These are phyloP conservation scores for Kodamaea leandrae DNA, from an alignment of 805 yeast genomes.

Conservation along the genomic window DNA sequence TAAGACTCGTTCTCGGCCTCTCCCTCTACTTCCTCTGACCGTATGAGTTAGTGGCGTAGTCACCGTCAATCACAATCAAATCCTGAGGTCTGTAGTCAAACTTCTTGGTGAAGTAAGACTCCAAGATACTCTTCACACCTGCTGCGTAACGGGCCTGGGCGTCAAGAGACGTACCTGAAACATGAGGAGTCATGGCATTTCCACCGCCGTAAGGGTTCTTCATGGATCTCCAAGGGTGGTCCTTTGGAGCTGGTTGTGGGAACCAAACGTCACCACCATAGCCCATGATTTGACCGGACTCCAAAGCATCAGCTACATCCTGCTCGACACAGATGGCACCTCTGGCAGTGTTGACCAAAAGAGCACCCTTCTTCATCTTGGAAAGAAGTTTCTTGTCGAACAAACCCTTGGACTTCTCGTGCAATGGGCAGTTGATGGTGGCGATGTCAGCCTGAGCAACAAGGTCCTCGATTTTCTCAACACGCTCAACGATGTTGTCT, in stretches of 20 bases:
- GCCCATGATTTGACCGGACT: conserved; percentile 67
- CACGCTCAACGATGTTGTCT: conserved; percentile 58
- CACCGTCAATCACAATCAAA: conserved; percentile 66
- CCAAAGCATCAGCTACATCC: conserved; percentile 73
- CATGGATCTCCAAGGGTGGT: conserved; percentile 77
- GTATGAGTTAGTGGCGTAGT: conserved; percentile 71
- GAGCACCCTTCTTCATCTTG: conserved; percentile 30
- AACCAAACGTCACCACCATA: conserved; percentile 87
- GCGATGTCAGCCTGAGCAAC: conserved; percentile 68
- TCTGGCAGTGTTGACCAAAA: conserved; percentile 18
- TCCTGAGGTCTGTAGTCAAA: conserved; percentile 74
- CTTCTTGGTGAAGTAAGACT: conserved; percentile 59
- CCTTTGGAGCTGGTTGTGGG: conserved; percentile 79
- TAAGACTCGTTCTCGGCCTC: no score
- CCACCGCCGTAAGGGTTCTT: conserved; percentile 66
- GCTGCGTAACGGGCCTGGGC: conserved; percentile 73
- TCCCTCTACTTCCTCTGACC: conserved; percentile 45
- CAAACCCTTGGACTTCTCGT: conserved; percentile 64
- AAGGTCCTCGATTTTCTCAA: conserved; percentile 60
- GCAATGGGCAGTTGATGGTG: conserved; percentile 75
- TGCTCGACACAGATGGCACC: conserved; percentile 75
- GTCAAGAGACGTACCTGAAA: conserved; percentile 75
- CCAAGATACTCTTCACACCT: conserved; percentile 66
- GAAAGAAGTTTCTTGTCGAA: conserved; percentile 63
- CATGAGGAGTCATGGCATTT: conserved; percentile 83